Evolutionary conservation across 805 yeast species (phyloP).

Genomic region (Pichia kluyveri): DNA sequence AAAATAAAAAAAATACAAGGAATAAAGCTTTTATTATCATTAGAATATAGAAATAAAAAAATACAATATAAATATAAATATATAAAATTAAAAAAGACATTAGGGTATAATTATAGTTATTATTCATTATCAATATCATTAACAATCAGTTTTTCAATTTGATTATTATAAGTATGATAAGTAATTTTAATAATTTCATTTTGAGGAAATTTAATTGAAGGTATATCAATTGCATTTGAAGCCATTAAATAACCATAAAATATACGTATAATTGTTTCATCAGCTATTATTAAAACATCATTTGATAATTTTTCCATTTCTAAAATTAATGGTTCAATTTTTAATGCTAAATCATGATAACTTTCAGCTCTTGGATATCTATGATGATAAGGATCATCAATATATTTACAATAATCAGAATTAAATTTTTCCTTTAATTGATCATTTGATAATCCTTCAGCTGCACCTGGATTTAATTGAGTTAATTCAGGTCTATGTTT

Average conservation of each 20-base stretch:
- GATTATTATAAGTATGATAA: conserved; percentile 77
- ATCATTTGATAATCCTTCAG: conserved; percentile 56
- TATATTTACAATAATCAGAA: conserved; percentile 55
- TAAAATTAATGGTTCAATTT: conserved; percentile 85
- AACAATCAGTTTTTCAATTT: conserved; percentile 44
- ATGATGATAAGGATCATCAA: conserved; percentile 83
- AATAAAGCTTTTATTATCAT: no score
- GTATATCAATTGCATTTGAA: conserved; percentile 78
- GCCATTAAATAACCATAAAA: conserved; percentile 95
- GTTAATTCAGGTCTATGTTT: conserved; percentile 75
- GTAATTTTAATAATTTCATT: conserved; percentile 80
- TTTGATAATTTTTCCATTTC: conserved; percentile 91
- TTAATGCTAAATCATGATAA: conserved; percentile 90
- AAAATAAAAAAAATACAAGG: no score
- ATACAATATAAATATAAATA: no score
- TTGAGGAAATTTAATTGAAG: conserved; percentile 66
- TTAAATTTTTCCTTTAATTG: conserved; percentile 58
- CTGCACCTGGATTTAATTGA: conserved; percentile 84
- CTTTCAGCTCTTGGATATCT: conserved; percentile 89
- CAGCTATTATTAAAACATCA: conserved; percentile 85
- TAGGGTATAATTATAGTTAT: not conserved
- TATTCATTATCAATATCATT: conserved; percentile 17
- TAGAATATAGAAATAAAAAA: no score
- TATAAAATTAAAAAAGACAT: no score
- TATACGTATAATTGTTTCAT: conserved; percentile 82